These are phyloP conservation scores for Colletotrichum abscissum DNA, from an alignment of 2,329 filamentous ascomycete species.

Conservation along the genomic window DNA sequence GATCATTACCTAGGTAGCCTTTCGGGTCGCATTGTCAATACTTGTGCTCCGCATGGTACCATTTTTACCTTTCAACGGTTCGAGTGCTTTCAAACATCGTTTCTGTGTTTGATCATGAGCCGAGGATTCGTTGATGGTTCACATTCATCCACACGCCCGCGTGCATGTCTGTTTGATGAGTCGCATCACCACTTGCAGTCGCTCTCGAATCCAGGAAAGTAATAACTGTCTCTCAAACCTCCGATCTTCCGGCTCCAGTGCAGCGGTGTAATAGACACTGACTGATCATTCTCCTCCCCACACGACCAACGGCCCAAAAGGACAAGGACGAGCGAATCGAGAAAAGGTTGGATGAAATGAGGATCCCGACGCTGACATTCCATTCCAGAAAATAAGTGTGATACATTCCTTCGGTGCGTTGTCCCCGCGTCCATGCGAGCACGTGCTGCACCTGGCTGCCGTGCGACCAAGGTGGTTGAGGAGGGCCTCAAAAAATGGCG, in stretches of 20 bases:
- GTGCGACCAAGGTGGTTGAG: conserved; percentile 17
- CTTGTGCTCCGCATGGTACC: not conserved
- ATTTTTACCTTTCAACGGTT: not conserved
- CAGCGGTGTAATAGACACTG: conserved; percentile 14
- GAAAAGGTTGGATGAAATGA: not conserved
- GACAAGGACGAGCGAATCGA: not conserved
- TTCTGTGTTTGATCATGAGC: not conserved
- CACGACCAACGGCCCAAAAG: not conserved
- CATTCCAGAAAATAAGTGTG: not conserved
- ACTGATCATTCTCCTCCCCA: not conserved
- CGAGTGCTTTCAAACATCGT: not conserved
- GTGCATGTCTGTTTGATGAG: not conserved
- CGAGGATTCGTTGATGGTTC: not conserved
- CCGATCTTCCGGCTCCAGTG: conserved; percentile 8
- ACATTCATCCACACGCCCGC: not conserved
- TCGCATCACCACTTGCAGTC: not conserved
- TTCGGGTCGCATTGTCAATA: not conserved
- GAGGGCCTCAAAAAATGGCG: conserved; percentile 26
- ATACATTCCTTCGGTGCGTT: conserved; percentile 7
- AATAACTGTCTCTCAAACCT: not conserved
- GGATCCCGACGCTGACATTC: not conserved
- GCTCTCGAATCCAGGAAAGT: not conserved
- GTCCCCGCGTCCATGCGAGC: conserved; percentile 14
- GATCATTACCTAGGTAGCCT: not conserved
- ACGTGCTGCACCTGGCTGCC: conserved; percentile 24